Evolutionary conservation across 2,329 filamentous ascomycete genomes (phyloP).

Genomic region (Talaromyces sp.): DNA sequence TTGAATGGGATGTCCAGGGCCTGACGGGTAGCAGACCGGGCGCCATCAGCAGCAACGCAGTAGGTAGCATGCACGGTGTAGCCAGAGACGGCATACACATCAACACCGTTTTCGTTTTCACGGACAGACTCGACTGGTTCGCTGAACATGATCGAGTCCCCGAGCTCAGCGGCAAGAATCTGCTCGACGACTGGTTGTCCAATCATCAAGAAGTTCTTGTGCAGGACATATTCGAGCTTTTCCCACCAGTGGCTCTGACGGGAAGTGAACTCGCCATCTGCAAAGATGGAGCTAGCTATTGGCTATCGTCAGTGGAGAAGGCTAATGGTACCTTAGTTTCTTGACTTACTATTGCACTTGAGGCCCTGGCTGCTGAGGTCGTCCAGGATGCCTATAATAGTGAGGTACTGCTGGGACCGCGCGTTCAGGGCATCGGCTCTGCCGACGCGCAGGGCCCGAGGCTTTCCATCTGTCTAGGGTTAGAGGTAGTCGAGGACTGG

Average conservation of each 20-base stretch:
- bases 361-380: conserved; percentile 3
- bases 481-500: not conserved
- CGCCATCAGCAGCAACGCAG: conserved; percentile 4
- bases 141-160: conserved; percentile 1
- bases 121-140: not conserved
- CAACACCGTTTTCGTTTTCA: conserved; percentile 2
- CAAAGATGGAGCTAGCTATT: conserved; percentile 4
- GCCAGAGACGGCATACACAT: not conserved
- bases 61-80: conserved; percentile 1
- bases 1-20: conserved; percentile 6
- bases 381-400: conserved; percentile 5
- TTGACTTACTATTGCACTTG: conserved; percentile 9
- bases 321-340: not conserved
- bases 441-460: not conserved
- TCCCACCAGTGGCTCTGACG: conserved; percentile 9
- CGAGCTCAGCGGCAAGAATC: conserved; percentile 1
- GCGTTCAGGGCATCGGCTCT: conserved; percentile 6
- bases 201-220: conserved; percentile 10
- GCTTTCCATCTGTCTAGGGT: conserved; percentile 1
- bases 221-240: not conserved
- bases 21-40: not conserved
- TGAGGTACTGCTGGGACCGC: conserved; percentile 5
- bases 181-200: conserved; percentile 6
- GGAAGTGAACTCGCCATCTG: conserved; percentile 5
- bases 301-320: not conserved